Evolutionary conservation across 352 stramenopile species (phyloP), one percentile per base, ranked within the genome.

Genomic region (Globisporangium radiosum): DNA sequence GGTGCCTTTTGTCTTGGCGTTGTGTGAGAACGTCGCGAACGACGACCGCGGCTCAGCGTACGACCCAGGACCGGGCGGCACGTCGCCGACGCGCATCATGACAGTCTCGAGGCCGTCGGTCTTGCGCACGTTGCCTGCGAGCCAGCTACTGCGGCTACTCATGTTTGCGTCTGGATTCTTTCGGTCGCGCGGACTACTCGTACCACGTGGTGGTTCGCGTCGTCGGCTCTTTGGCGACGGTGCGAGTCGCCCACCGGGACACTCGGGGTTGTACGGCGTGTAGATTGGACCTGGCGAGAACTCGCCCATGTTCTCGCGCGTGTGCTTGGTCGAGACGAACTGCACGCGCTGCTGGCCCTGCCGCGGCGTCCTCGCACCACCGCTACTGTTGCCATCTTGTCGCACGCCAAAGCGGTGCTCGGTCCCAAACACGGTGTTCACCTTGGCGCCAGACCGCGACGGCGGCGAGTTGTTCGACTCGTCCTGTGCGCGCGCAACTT

Each of bases 251-350:
- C 81, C 84, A 14, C 84, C 84, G 9, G 81, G 69, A 11, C 68
- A 81, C n/a, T 88, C 72, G 2, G 84, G 84, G 14, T 89, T 88
- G 57, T 79, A 83, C 45, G 81, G 79, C 17, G 70, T 65, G 66
- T 93, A 93, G 65, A 93, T 93, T 25, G 84, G 84, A 2, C 84
- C 84, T 40, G 84, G 84, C 8, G 84, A 93, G 62, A 92, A 93
- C 71, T 92, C 84, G 69, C 68, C 84, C 81, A 93, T 91, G 57
- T 93, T 93, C 53, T 93, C 84, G 33, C 84, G 81, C 13, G 73
- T 87, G 63, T 93, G 84, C 37, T 79, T 80, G 6, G 76, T 58
- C 17, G 84, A 92, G 43, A 92, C 78, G 57, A 89, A 89, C 58
- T 90, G 84, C 38, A 92, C 75, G 47, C 84, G 81, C 25, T 73